Base-by-base conservation (phyloP, 2,329 filamentous ascomycete species). In the Dothideomycetes sp. region DNA sequence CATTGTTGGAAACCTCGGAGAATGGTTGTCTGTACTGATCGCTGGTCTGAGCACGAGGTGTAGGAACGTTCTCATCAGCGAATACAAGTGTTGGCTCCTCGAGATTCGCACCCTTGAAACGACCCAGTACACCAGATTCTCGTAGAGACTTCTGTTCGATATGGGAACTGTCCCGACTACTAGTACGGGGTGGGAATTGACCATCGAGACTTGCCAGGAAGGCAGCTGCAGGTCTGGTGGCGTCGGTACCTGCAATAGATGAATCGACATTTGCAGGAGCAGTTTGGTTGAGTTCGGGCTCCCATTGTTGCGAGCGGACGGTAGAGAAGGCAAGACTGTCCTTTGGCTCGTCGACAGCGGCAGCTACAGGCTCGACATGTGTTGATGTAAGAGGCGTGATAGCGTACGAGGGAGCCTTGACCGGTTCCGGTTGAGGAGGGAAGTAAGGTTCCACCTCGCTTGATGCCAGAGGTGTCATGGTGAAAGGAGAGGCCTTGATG, bases 231-330 rank as follows among this genome's bases (percentile, higher is more conserved):
- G 40, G 40, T 16, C 40, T 31, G 12, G 27, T 31, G 2, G 32
- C 24, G 5, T 42, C 33, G 7, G 40, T 42, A 9, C 40, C 40
- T n/a, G 40, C 32, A 9, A 42, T 42, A 15, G 13, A 18, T 7
- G 13, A 20, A 5, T 24, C 19, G 10, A 13, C 3, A 5, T 38
- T 10, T 11, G 25, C 37, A n/a, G 37, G 17, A 6, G 15, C 15
- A 11, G 20, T 16, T 11, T 20, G 19, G 4, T 27, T 16, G 8
- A 25, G 22, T 5, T 40, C 8, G 11, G 62, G 62, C 34, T 62
- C 58, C 4, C 49, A 59, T 12, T 52, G 47, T 28, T 69, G 60
- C 3, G 64, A 64, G 28, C 57, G 49, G 39, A 74, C 64, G 4
- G 52, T 51, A 13, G 67, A 65, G 35, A 67, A 52, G 7, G 59